Evolutionary conservation across 1,139 yeast species (phyloP), one percentile per base, ranked within the genome.

Genomic region (Blastobotrys indianensis): DNA sequence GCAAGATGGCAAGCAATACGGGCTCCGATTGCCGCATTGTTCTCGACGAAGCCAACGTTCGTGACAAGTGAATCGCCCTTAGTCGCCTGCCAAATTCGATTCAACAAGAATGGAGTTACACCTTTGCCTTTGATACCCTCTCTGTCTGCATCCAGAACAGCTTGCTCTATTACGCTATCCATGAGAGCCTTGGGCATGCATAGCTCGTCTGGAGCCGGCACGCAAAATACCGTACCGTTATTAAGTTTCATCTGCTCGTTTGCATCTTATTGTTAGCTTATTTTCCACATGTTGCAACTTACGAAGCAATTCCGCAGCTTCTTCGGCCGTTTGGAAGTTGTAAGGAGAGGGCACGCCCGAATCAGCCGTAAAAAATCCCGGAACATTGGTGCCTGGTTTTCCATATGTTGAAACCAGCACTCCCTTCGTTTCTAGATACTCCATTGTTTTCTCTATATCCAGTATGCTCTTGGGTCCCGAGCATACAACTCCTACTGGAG

Each of bases 381-480:
- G 96, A n/a, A 87, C 69, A 55, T 82, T 80, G 11, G 74, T 64
- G 0, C 76, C 76, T 5, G 49, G 48, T 1, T 70, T 68, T 0
- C 79, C 77, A 45, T 60, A 54, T 0, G 79, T 75, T 2, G 75
- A 69, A 5, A 75, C 79, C 57, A 71, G 70, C 38, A 76, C 79
- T 11, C 96, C 97, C 63, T 86, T 90, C 0, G 97, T 87, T 63
- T 87, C 96, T 48, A 87, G 69, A 59, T 81, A 85, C 61, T 87
- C 97, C 77, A 86, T 74, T 0, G 97, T 87, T 52, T 83, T 72
- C 10, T 77, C 80, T 50, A 88, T 82, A 59, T 87, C 96, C 51
- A 87, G 69, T 45, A 87, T 86, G 32, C 90, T 80, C 63, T 87
- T 87, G 2, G 96, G 95, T 0, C 97, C 97, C 9, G 95, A 81